A percentile compares a stretch with the other conserved stretches of the same genome.
phyloP scores from a whole-genome alignment of 805 yeast species.

The Myxozyma monticola region DNA sequence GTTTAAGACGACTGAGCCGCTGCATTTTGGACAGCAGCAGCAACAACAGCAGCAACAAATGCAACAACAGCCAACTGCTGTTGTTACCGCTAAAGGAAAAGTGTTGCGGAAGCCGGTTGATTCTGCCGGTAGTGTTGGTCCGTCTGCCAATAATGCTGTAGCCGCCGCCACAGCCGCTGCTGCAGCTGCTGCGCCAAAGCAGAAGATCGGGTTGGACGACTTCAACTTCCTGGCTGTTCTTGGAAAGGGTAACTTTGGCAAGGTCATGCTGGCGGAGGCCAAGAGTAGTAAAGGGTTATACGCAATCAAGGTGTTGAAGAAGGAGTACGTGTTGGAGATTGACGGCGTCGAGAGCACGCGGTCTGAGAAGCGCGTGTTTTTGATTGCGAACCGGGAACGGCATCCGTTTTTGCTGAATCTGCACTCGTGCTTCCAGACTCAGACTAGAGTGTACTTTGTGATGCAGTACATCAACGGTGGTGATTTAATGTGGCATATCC shows the following conservation, averaged over 20 bases:
- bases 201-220: constrained; percentile 80
- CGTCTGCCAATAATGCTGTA: no score
- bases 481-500: constrained; percentile 99
- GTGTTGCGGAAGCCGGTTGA: no score
- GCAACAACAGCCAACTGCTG: constrained; percentile 26
- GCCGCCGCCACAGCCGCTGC: no score
- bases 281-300: constrained; percentile 77
- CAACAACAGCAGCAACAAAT: constrained; percentile 11
- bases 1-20: neutral
- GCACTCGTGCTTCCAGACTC: constrained; percentile 96
- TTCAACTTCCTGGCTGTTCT: constrained; percentile 90
- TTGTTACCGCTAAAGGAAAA: no score
- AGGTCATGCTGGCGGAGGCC: constrained; percentile 95
- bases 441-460: constrained; percentile 93
- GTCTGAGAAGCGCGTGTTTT: constrained; percentile 90
- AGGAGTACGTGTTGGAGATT: constrained; percentile 90
- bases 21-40: constrained; percentile 3
- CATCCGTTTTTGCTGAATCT: constrained; percentile 92
- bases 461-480: constrained; percentile 99
- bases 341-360: constrained; percentile 95
- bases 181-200: no score
- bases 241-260: constrained; percentile 98
- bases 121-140: no score
- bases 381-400: constrained; percentile 75
- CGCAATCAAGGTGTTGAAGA: constrained; percentile 95